A percentile compares a stretch with the other conserved stretches of the same genome.
Evolutionary conservation across 108 stramenopile species (phyloP).

Genomic region (Aurantiochytrium sp.): DNA sequence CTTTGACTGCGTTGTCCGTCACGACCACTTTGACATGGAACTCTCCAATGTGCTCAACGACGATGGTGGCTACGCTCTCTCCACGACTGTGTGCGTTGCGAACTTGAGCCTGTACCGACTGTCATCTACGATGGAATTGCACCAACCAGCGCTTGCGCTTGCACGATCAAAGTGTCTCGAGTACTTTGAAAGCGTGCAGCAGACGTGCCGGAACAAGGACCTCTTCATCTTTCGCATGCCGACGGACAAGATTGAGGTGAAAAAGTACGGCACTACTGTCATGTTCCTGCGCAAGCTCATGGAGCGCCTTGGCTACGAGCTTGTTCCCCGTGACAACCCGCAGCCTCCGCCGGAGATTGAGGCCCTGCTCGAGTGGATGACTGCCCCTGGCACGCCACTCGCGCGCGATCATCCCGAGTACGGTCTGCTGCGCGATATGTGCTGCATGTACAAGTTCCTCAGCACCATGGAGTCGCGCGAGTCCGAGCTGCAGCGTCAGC

Average conservation of each 20-base stretch:
- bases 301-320: slow-evolving; percentile 15
- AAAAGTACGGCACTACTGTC: slow-evolving; percentile 3
- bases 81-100: background rate
- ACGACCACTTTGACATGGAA: background rate
- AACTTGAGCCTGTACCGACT: background rate
- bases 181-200: background rate
- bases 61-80: background rate
- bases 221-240: slow-evolving; percentile 17
- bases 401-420: slow-evolving; percentile 30
- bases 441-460: slow-evolving; percentile 30
- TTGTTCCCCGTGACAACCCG: slow-evolving; percentile 17
- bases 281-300: slow-evolving; percentile 19
- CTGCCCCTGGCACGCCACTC: background rate
- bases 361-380: slow-evolving; percentile 24
- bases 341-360: slow-evolving; percentile 24
- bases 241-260: slow-evolving; percentile 20
- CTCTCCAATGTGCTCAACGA: background rate
- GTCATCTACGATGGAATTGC: background rate
- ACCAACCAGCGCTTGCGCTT: background rate
- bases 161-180: background rate
- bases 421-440: slow-evolving; percentile 29
- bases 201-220: background rate
- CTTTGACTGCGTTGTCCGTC: background rate
- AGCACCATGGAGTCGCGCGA: slow-evolving; percentile 26
- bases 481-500: slow-evolving; percentile 23